phyloP scores from a whole-genome alignment of 306 rosid species.

The Lathyrus sativus region DNA sequence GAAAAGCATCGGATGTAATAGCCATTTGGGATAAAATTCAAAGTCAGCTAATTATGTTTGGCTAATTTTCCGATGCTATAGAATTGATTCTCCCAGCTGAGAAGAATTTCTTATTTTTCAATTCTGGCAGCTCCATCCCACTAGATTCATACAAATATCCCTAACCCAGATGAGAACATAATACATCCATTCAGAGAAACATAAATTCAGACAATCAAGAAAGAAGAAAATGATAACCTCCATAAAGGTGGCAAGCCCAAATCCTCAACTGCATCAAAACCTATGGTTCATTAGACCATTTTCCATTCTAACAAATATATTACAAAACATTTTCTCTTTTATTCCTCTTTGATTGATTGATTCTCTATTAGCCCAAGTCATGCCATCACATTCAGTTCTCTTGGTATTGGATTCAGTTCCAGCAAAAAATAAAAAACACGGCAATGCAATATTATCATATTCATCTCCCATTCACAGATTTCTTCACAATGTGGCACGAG shows the following conservation, averaged over 20 bases:
- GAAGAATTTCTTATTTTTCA: background rate
- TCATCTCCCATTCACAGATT: background rate
- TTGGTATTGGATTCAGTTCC: background rate
- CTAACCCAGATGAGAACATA: background rate
- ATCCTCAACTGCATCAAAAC: background rate
- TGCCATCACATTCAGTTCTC: constrained; percentile 23
- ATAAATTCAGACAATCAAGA: background rate
- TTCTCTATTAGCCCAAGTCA: background rate
- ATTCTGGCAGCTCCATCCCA: background rate
- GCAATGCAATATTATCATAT: constrained; percentile 4
- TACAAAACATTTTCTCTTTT: background rate
- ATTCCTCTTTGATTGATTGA: background rate
- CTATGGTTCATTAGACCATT: background rate
- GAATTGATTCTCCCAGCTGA: constrained; percentile 17
- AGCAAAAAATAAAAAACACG: background rate
- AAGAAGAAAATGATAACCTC: background rate
- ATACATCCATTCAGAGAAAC: background rate
- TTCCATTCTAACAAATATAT: constrained; percentile 13
- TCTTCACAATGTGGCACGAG: background rate
- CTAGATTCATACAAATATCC: constrained; percentile 2
- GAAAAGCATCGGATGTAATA: background rate
- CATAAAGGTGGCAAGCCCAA: background rate
- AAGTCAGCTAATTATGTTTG: background rate
- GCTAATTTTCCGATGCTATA: background rate
- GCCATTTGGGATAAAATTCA: background rate